A percentile compares a stretch with the other conserved stretches of the same genome.
phyloP scores from a whole-genome alignment of 345 rosid species.

The Fremontodendron californicum region DNA sequence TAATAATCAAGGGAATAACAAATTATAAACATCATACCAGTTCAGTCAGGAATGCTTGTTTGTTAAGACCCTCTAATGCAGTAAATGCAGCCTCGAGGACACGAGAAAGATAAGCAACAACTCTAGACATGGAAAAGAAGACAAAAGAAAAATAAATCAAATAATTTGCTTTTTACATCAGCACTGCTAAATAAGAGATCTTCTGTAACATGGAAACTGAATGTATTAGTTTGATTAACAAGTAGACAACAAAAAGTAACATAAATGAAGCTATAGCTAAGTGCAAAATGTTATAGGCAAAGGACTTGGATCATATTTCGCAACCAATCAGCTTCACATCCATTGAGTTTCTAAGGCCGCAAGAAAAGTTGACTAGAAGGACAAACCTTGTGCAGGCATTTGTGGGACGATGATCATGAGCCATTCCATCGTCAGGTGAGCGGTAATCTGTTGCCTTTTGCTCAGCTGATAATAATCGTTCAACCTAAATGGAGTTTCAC shows the following conservation, averaged over 20 bases:
- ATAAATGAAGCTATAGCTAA: not conserved
- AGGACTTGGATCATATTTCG: not conserved
- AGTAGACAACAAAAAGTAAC: not conserved
- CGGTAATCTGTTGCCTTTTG: slow-evolving; percentile 90
- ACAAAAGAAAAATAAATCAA: not conserved
- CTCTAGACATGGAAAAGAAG: slow-evolving; percentile 43
- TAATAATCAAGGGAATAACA: slow-evolving; percentile 9
- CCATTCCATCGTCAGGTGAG: slow-evolving; percentile 92
- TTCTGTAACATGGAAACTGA: not conserved
- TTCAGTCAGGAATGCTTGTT: slow-evolving; percentile 95
- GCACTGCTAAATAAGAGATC: not conserved
- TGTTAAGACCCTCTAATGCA: slow-evolving; percentile 93
- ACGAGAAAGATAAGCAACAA: slow-evolving; percentile 94
- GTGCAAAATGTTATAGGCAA: not conserved
- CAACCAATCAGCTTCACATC: not conserved
- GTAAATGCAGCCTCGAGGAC: slow-evolving; percentile 96
- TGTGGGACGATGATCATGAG: slow-evolving; percentile 96
- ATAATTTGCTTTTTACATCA: not conserved
- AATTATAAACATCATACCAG: slow-evolving; percentile 50
- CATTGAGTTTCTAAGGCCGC: not conserved
- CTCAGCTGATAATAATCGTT: slow-evolving; percentile 86
- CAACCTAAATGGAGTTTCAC: slow-evolving; percentile 51
- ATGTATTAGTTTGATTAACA: not conserved
- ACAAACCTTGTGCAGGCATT: slow-evolving; percentile 89
- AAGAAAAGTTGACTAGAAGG: not conserved